A percentile compares a stretch with the other conserved stretches of the same genome.
phyloP scores from a whole-genome alignment of 78 protist genomes.

The Andalucia godoyi region DNA sequence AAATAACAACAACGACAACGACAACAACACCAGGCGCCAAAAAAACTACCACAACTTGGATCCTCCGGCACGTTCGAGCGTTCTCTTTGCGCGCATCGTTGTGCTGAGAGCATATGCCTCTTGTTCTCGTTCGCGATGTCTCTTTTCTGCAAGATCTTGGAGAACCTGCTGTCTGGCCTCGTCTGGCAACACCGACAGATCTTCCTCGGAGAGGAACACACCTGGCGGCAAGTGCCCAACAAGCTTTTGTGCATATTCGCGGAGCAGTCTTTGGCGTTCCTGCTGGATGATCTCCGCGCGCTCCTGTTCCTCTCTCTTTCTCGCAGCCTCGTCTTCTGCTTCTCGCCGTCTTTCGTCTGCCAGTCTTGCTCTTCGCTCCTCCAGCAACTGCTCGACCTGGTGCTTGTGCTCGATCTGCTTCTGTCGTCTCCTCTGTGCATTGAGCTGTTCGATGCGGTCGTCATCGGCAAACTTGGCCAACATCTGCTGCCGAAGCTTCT shows the following conservation, averaged over 20 bases:
- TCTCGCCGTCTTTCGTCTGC: background rate
- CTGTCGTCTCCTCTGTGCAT: constrained; percentile 19
- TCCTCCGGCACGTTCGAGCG: no score
- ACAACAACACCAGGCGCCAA: no score
- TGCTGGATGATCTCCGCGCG: constrained; percentile 12
- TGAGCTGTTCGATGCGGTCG: constrained; percentile 46
- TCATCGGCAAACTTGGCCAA: constrained; percentile 54
- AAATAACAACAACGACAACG: no score
- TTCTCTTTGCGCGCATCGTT: no score
- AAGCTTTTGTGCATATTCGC: constrained; percentile 8
- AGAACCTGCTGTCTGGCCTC: no score
- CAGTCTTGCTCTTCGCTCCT: constrained; percentile 10
- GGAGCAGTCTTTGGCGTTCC: constrained; percentile 34
- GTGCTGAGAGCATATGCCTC: no score
- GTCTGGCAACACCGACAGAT: no score
- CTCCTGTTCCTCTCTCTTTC: background rate
- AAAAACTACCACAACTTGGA: no score
- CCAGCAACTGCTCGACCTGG: constrained; percentile 24
- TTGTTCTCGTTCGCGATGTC: no score
- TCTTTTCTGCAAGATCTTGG: no score
- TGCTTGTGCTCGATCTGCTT: constrained; percentile 32
- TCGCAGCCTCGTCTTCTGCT: background rate
- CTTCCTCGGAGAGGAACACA: background rate
- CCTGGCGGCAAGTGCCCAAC: constrained; percentile 13
- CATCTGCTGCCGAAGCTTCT: constrained; percentile 15